Evolutionary conservation across 2,329 filamentous ascomycete species (phyloP).

Genomic region (Penicillium palitans): DNA sequence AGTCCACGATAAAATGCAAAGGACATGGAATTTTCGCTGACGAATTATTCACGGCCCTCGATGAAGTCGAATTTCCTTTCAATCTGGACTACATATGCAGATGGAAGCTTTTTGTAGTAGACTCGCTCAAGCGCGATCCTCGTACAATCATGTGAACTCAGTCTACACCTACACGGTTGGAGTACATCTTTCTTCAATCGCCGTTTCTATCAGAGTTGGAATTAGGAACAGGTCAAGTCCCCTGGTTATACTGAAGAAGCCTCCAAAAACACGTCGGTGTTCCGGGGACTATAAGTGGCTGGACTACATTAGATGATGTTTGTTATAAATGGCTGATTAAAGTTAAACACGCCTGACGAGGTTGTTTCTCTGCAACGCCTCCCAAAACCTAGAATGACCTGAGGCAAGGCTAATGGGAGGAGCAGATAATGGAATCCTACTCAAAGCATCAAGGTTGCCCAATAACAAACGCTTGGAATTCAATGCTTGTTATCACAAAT

Average conservation of each 20-base stretch:
- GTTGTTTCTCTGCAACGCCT: conserved; percentile 21
- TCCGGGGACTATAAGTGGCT: not conserved
- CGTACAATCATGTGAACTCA: no score
- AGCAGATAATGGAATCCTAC: conserved; percentile 12
- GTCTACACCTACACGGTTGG: not conserved
- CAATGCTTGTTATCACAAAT: conserved; percentile 17
- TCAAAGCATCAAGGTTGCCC: conserved; percentile 9
- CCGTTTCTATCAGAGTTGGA: not conserved
- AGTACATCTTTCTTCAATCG: not conserved
- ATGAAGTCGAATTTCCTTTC: not conserved
- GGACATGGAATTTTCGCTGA: not conserved
- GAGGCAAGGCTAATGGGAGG: conserved; percentile 5
- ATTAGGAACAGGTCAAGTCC: not conserved
- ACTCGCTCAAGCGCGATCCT: not conserved
- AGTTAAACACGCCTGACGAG: not conserved
- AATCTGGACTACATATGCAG: not conserved
- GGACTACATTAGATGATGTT: not conserved
- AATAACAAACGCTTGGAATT: conserved; percentile 19
- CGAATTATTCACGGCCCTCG: not conserved
- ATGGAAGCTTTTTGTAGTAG: not conserved
- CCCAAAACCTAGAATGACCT: conserved; percentile 6
- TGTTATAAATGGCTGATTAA: not conserved
- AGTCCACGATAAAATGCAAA: not conserved
- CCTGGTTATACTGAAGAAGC: not conserved
- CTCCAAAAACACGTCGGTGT: not conserved